Base-by-base conservation (phyloP, 108 stramenopile species). In the Chaetoceros tenuissimus region DNA sequence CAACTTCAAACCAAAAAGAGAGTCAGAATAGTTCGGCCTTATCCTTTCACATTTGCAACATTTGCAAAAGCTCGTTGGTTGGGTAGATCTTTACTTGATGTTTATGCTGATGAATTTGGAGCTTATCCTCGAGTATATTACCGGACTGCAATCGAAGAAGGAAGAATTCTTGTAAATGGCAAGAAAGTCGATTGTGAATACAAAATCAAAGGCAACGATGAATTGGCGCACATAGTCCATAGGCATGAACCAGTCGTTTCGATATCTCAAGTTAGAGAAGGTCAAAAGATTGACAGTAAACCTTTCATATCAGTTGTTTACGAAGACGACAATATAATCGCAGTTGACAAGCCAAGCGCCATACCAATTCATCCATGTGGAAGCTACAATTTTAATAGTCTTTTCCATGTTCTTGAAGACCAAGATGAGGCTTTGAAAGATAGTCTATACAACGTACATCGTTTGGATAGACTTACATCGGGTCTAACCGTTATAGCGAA, bases 351-450 rank as follows among this genome's bases (percentile, higher is more conserved):
- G 63, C 97, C 97, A 30, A 73, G 85, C 19, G 87, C 88, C 17
- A 25, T 96, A 27, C 92, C 95, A 5, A 75, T 98, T 20, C 97
- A 98, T 77, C 89, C 97, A 1, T 96, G 94, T 62, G 97, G 97
- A 20, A 84, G 82, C 3, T 96, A 95, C 63, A 79, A 90, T 49
- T 57, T 72, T 46, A 92, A 95, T 60, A 80, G 88, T 2, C 75
- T 95, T 19, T 50, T 85, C 48, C 79, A 71, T 57, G 67, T 91
- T 31, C 51, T 91, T 67, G 77, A 79, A 63, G 52, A 68, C 61
- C 47, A 52, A 52, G 26, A 60, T 24, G 26, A 54, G 19, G 50
- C 54, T 55, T 45, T 53, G 40, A 34, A 72, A 20, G 78, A 69
- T 2, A 84, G 83, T 43, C 58, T 85, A 22, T 83, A 73, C 58